Evolutionary conservation across 106 monocot genomes (phyloP), one percentile per base, ranked within the genome.

Genomic region (Dioscorea alata): DNA sequence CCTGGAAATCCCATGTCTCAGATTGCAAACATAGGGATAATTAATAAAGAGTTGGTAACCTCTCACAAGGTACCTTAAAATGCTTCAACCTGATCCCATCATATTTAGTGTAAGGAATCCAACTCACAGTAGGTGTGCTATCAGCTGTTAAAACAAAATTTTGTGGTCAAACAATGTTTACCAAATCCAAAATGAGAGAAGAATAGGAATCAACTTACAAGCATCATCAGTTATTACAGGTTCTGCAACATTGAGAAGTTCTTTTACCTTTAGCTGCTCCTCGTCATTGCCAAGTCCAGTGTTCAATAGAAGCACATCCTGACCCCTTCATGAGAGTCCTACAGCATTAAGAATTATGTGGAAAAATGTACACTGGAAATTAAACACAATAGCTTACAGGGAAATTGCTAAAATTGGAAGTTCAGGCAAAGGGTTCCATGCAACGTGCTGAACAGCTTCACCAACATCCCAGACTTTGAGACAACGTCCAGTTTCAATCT

Each of bases 361-460:
- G n/a, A 19, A 0, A 50, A 21, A 16, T 62, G 19, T 18, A 33
- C 1, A 28, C 59, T 12, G 5, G 18, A 18, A 61, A 12, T 33
- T 18, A 67, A 17, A 4, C 23, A 57, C 57, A 42, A 23, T 42
- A 34, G 20, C 79, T 74, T 99, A 99, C 99, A 71, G 75, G 49
- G 76, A 80, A 59, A 90, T 60, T 14, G 99, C 90, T 56, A 99
- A 66, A 57, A 99, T 81, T 34, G 93, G 87, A 53, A 82, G 79
- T 19, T 88, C 83, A 22, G 81, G 75, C 63, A 66, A 81, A 70
- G 99, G 99, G 82, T 99, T 99, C 99, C 99, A 99, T 33, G 90
- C 42, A 77, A 99, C 73, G 63, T 90, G 83, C 20, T 85, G 48
- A 25, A 92, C 76, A 70, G 73, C 71, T 81, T 88, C 90, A 69